Evolutionary conservation across 768 basidiomycete genomes (phyloP).

Genomic region (Pleurotus sapidus): DNA sequence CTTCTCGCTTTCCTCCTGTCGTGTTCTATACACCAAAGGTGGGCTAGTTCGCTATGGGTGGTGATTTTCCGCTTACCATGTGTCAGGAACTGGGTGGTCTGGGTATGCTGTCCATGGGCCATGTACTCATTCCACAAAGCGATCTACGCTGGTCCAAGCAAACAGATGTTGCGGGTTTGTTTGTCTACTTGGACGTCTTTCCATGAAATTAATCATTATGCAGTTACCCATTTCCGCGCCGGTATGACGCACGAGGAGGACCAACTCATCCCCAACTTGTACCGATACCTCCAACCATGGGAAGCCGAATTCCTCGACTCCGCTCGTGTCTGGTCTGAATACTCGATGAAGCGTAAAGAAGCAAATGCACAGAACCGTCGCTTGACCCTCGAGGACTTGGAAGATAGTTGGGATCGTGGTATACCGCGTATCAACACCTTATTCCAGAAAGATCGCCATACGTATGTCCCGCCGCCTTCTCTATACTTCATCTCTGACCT

Average conservation of each 20-base stretch:
- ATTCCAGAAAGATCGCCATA: constrained; percentile 98
- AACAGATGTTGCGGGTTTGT: constrained; percentile 85
- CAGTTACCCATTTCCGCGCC: constrained; percentile 97
- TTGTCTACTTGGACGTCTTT: background rate
- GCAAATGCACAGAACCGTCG: constrained; percentile 99
- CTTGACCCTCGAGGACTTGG: constrained; percentile 94
- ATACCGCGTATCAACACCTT: constrained; percentile 98
- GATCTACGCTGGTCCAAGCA: constrained; percentile 98
- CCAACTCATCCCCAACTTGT: constrained; percentile 94
- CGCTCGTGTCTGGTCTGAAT: constrained; percentile 98
- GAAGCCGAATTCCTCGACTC: constrained; percentile 97
- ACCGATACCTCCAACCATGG: constrained; percentile 97
- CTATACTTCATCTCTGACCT: background rate
- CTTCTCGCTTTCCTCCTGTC: constrained; percentile 95
- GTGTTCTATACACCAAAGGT: constrained; percentile 96
- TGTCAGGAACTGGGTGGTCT: constrained; percentile 88
- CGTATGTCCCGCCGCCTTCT: constrained; percentile 39
- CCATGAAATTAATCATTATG: background rate
- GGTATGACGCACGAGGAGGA: constrained; percentile 97
- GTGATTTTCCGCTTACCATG: constrained; percentile 2
- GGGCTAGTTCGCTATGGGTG: background rate
- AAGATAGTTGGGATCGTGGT: constrained; percentile 98
- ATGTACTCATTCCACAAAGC: constrained; percentile 96
- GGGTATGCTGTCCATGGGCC: constrained; percentile 99
- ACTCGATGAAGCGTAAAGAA: constrained; percentile 99